These are phyloP conservation scores for Athelia psychrophila DNA, from an alignment of 1,284 basidiomycete genomes.

Conservation along the genomic window DNA sequence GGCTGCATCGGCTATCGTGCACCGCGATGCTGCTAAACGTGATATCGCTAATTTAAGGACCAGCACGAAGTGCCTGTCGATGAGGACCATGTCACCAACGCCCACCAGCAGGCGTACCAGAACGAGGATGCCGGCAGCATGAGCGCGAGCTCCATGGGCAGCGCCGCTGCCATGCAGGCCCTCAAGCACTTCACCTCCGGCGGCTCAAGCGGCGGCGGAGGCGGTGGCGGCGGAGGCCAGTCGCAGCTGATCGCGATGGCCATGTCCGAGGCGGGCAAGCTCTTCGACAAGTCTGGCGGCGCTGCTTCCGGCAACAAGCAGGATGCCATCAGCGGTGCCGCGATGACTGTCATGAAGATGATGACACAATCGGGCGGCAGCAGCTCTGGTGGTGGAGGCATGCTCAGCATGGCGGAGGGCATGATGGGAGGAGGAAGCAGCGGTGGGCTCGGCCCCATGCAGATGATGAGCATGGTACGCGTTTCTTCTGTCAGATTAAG, in stretches of 20 bases:
- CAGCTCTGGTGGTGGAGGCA: conserved; percentile 24
- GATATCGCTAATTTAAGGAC: conserved; percentile 32
- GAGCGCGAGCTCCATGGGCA: conserved; percentile 60
- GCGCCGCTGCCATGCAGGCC: conserved; percentile 74
- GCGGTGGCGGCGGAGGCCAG: conserved; percentile 44
- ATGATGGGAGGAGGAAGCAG: conserved; percentile 56
- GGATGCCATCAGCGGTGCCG: conserved; percentile 79
- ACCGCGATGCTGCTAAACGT: neutral
- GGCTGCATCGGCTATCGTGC: conserved; percentile 7
- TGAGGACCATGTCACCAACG: conserved; percentile 60
- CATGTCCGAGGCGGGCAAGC: conserved; percentile 75
- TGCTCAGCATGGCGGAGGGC: neutral
- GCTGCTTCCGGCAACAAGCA: conserved; percentile 70
- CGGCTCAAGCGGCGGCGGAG: conserved; percentile 26
- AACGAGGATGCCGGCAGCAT: conserved; percentile 42
- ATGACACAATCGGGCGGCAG: conserved; percentile 66
- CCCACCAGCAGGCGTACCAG: conserved; percentile 62
- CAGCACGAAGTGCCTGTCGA: conserved; percentile 57
- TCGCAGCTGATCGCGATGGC: conserved; percentile 76
- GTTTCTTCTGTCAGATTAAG: conserved; percentile 7
- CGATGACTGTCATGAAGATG: conserved; percentile 82
- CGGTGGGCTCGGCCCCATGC: conserved; percentile 57
- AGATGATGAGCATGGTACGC: conserved; percentile 47
- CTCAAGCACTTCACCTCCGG: conserved; percentile 65
- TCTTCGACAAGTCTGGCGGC: conserved; percentile 73